These are phyloP conservation scores for Ajuga reptans DNA, from an alignment of 305 asterid genomes.

Conservation along the genomic window DNA sequence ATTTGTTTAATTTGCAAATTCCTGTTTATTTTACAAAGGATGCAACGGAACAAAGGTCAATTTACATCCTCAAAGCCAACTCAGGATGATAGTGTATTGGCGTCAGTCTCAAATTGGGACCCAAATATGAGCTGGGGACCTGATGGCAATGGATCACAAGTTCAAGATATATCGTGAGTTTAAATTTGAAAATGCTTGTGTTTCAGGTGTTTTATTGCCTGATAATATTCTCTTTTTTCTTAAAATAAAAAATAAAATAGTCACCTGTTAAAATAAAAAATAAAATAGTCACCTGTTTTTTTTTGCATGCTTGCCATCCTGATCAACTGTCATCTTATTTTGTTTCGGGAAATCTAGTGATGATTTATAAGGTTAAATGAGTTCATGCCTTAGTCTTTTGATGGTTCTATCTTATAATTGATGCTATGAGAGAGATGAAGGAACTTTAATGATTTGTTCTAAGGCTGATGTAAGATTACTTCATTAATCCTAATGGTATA, in stretches of 20 bases:
- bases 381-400: conserved; percentile 1
- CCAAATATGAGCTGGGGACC: conserved; percentile 44
- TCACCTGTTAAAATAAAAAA: neutral
- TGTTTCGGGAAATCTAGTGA: neutral
- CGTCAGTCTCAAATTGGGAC: conserved; percentile 62
- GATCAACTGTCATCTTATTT: neutral
- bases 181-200: neutral
- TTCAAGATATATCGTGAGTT: conserved; percentile 54
- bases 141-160: conserved; percentile 41
- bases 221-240: neutral
- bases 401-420: neutral
- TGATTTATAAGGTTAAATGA: neutral
- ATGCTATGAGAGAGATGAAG: neutral
- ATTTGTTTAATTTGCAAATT: neutral
- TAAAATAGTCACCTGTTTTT: neutral
- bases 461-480: neutral
- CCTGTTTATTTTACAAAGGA: conserved; percentile 25
- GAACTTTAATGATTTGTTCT: neutral
- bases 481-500: neutral
- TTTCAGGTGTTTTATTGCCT: conserved; percentile 5
- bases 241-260: too few species aligned
- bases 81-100: conserved; percentile 51
- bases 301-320: neutral
- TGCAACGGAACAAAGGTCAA: conserved; percentile 55
- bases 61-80: conserved; percentile 44